Conservation (phyloP, 352 stramenopile genomes). For the Phytophthora kernoviae region DNA sequence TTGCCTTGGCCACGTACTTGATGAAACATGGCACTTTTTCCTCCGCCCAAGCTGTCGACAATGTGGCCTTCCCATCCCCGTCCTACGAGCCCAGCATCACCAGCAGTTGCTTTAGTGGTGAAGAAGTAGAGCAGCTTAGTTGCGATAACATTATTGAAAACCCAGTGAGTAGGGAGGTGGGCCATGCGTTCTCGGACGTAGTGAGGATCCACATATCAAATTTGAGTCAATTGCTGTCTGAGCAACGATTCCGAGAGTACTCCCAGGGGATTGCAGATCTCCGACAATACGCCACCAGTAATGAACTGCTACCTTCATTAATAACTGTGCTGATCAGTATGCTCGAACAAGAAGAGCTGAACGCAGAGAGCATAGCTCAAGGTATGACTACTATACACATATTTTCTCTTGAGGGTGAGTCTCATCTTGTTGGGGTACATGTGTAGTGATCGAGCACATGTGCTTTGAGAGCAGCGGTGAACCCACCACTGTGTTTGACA, state of each 20-base stretch:
- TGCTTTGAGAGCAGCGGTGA: conserved; percentile 26
- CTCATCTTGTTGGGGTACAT: conserved; percentile 2
- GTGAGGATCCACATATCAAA: conserved; percentile 23
- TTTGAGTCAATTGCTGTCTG: conserved; percentile 22
- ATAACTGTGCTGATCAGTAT: conserved; percentile 23
- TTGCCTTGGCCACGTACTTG: conserved; percentile 45
- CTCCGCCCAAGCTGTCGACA: background rate
- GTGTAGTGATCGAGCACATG: conserved; percentile 33
- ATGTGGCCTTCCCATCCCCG: conserved; percentile 4
- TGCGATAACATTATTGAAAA: background rate
- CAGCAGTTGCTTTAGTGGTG: conserved; percentile 6
- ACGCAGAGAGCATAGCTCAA: conserved; percentile 25
- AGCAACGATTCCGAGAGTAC: conserved; percentile 26
- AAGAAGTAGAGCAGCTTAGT: conserved; percentile 10
- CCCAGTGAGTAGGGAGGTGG: background rate
- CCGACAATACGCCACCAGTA: conserved; percentile 21
- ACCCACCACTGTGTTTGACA: conserved; percentile 26
- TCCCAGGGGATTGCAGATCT: conserved; percentile 16
- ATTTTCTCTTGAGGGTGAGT: background rate
- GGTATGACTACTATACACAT: conserved; percentile 13
- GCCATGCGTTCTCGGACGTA: conserved; percentile 9
- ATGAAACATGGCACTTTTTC: conserved; percentile 28
- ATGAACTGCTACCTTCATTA: conserved; percentile 11
- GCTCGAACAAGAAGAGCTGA: conserved; percentile 13
- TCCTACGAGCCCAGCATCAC: conserved; percentile 7